These are phyloP conservation scores for Umbelopsis ramanniana DNA, from an alignment of 192 early-diverging fungal genomes.

Conservation along the genomic window DNA sequence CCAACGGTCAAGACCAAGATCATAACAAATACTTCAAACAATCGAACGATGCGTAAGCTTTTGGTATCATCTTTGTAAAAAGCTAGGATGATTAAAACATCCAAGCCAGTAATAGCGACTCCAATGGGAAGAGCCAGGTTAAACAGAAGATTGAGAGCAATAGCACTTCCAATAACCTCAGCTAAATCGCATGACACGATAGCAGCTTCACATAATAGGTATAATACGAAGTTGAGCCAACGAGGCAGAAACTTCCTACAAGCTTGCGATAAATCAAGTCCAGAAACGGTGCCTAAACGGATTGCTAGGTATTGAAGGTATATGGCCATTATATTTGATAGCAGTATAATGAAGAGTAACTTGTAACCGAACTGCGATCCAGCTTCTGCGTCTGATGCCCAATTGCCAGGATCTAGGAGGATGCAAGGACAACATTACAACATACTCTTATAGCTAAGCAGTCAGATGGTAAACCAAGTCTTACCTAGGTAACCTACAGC, in stretches of 20 bases:
- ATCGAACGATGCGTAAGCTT: constrained; percentile 49
- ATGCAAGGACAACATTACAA: neutral
- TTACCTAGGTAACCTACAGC: constrained; percentile 39
- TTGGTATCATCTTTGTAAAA: constrained; percentile 51
- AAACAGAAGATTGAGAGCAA: constrained; percentile 80
- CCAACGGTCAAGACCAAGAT: constrained; percentile 66
- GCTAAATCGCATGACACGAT: constrained; percentile 86
- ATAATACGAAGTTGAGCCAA: constrained; percentile 66
- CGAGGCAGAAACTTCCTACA: constrained; percentile 65
- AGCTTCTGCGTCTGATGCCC: constrained; percentile 81
- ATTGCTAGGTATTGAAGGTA: constrained; percentile 78
- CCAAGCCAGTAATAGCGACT: constrained; percentile 73
- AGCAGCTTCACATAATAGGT: constrained; percentile 73
- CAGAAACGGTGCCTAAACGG: constrained; percentile 77
- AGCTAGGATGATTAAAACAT: constrained; percentile 73
- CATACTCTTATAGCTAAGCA: no score
- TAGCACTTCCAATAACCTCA: constrained; percentile 85
- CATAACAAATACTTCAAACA: constrained; percentile 74
- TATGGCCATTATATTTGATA: constrained; percentile 78
- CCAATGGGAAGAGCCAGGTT: constrained; percentile 69
- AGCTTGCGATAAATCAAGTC: constrained; percentile 72
- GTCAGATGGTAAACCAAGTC: neutral
- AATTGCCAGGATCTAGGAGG: constrained; percentile 84
- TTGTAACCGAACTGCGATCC: constrained; percentile 78
- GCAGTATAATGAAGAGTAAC: constrained; percentile 72